Evolutionary conservation across 2,329 filamentous ascomycete species (phyloP).

Genomic region (Penicillium rolfsii): DNA sequence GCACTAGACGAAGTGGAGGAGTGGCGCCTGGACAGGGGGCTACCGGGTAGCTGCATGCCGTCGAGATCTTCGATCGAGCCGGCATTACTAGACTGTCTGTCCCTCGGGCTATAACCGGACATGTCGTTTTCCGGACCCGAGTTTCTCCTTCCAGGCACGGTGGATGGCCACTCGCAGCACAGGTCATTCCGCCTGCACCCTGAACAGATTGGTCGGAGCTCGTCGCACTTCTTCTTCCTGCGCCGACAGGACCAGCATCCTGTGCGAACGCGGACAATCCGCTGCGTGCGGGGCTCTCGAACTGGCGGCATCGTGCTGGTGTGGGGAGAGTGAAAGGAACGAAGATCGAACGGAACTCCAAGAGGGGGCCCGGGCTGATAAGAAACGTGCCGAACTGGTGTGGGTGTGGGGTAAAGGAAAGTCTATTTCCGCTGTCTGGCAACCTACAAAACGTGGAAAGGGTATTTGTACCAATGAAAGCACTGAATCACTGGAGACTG

Average conservation of each 20-base stretch:
- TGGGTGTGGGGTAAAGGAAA: slow-evolving; percentile 18
- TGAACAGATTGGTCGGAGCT: slow-evolving; percentile 39
- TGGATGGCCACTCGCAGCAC: slow-evolving; percentile 33
- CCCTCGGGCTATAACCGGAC: background rate
- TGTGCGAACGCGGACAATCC: slow-evolving; percentile 37
- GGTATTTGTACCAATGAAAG: too few relatives aligned
- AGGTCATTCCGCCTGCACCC: slow-evolving; percentile 37
- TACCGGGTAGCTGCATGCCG: slow-evolving; percentile 4
- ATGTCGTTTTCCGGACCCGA: slow-evolving; percentile 11
- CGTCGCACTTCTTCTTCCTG: slow-evolving; percentile 42
- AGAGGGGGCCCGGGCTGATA: slow-evolving; percentile 13
- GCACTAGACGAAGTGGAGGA: slow-evolving; percentile 22
- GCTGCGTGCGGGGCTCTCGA: slow-evolving; percentile 30
- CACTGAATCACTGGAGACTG: background rate
- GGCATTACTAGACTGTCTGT: slow-evolving; percentile 12
- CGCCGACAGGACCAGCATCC: slow-evolving; percentile 39
- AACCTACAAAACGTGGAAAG: background rate
- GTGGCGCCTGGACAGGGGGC: slow-evolving; percentile 20
- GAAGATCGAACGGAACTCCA: slow-evolving; percentile 8
- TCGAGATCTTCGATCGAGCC: slow-evolving; percentile 16
- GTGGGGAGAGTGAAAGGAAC: background rate
- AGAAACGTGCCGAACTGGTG: slow-evolving; percentile 1
- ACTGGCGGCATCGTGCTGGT: slow-evolving; percentile 29
- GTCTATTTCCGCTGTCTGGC: slow-evolving; percentile 12
- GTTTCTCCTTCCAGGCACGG: slow-evolving; percentile 20